A percentile compares a stretch with the other conserved stretches of the same genome.
Conservation (phyloP, 257 asterid genomes). For the Striga asiatica region DNA sequence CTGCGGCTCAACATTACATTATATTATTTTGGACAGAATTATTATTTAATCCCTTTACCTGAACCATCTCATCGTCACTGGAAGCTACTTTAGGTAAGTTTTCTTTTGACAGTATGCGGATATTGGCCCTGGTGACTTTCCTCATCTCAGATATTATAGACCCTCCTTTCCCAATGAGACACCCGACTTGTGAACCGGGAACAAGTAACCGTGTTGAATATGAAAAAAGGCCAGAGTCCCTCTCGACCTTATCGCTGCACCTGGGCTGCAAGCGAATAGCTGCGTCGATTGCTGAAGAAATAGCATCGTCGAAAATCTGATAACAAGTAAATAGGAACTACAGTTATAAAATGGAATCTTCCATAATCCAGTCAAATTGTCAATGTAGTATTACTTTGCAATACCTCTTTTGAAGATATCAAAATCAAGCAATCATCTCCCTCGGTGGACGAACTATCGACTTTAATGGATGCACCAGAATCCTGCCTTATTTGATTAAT, state of each 20-base stretch:
- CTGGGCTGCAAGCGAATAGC: conserved; percentile 88
- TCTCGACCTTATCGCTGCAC: conserved; percentile 90
- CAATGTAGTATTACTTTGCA: conserved; percentile 7
- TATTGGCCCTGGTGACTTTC: conserved; percentile 76
- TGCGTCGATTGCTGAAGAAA: conserved; percentile 83
- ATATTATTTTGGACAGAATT: not conserved
- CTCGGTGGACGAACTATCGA: conserved; percentile 68
- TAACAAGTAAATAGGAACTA: not conserved
- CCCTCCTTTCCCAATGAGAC: conserved; percentile 98
- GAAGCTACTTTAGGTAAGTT: conserved; percentile 89
- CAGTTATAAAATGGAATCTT: conserved; percentile 5
- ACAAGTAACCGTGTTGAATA: conserved; percentile 74
- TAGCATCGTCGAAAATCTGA: conserved; percentile 67
- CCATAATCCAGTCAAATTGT: not conserved
- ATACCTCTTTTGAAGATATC: conserved; percentile 72
- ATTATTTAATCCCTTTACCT: conserved; percentile 33
- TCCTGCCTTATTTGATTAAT: conserved; percentile 94
- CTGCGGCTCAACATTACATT: not conserved
- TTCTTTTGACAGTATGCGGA: conserved; percentile 81
- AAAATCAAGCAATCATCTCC: conserved; percentile 81
- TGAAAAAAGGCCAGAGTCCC: conserved; percentile 85
- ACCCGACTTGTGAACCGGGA: conserved; percentile 77
- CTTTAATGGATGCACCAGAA: conserved; percentile 76
- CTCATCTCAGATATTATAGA: conserved; percentile 89
- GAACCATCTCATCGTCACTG: conserved; percentile 94